phyloP scores from a whole-genome alignment of 1,139 yeast genomes.

The Suhomyces yuchorum region DNA sequence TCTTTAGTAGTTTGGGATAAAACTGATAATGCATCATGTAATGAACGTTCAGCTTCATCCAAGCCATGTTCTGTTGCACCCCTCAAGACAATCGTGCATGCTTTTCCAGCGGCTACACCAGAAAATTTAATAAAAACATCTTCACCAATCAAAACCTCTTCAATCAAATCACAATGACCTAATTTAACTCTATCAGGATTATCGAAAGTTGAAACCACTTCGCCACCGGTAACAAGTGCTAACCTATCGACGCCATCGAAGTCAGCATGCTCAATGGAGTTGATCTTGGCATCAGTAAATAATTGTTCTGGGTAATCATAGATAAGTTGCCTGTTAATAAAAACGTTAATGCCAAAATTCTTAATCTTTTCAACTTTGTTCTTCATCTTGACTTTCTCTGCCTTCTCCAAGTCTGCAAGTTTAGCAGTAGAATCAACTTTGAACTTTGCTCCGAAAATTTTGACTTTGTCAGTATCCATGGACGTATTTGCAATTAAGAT shows the following conservation, averaged over 20 bases:
- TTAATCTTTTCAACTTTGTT: slow-evolving; percentile 84
- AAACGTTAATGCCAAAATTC: slow-evolving; percentile 81
- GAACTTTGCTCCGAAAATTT: slow-evolving; percentile 96
- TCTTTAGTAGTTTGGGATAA: slow-evolving; percentile 93
- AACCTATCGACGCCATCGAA: slow-evolving; percentile 97
- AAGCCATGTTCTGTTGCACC: slow-evolving; percentile 97
- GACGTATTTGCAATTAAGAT: slow-evolving; percentile 94
- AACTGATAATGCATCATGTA: slow-evolving; percentile 95
- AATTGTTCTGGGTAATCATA: slow-evolving; percentile 98
- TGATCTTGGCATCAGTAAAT: slow-evolving; percentile 82
- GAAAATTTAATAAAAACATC: slow-evolving; percentile 82
- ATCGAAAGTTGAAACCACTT: slow-evolving; percentile 96
- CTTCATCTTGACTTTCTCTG: slow-evolving; percentile 93
- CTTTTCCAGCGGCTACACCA: slow-evolving; percentile 94
- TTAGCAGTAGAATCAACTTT: slow-evolving; percentile 94
- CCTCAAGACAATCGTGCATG: slow-evolving; percentile 92
- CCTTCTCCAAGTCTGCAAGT: slow-evolving; percentile 92
- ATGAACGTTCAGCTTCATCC: slow-evolving; percentile 96
- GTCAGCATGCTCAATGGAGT: slow-evolving; percentile 97
- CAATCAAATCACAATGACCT: slow-evolving; percentile 88
- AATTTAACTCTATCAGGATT: slow-evolving; percentile 81
- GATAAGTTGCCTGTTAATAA: slow-evolving; percentile 92
- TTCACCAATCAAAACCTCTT: slow-evolving; percentile 92
- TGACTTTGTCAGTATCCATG: slow-evolving; percentile 96
- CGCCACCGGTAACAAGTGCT: slow-evolving; percentile 97